Evolutionary conservation across 1,284 basidiomycete genomes (phyloP).

Genomic region (Athelia psychrophila): DNA sequence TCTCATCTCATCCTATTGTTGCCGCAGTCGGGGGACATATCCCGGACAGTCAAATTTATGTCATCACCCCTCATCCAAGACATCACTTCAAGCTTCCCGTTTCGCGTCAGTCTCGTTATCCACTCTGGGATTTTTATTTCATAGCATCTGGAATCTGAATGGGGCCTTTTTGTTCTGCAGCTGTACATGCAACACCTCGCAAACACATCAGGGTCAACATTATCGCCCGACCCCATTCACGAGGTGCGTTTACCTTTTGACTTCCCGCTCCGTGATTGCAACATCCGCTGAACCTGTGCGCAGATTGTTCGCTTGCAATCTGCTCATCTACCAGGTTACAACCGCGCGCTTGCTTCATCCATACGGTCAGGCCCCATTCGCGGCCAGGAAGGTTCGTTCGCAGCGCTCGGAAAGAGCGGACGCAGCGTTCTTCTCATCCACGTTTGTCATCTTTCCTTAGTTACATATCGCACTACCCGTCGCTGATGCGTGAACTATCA

Average conservation of each 20-base stretch:
- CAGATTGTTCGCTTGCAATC: conserved; percentile 70
- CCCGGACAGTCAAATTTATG: conserved; percentile 69
- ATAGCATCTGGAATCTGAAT: conserved; percentile 2
- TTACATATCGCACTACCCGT: not conserved
- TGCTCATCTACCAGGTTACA: conserved; percentile 69
- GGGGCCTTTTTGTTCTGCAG: conserved; percentile 28
- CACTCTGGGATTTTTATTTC: too few relatives aligned
- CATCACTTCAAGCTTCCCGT: conserved; percentile 55
- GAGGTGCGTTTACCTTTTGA: conserved; percentile 26
- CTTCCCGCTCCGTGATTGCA: not conserved
- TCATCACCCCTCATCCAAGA: conserved; percentile 66
- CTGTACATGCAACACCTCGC: conserved; percentile 50
- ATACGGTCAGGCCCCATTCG: conserved; percentile 71
- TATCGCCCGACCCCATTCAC: conserved; percentile 30
- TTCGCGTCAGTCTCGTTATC: conserved; percentile 42
- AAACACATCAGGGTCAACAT: conserved; percentile 17
- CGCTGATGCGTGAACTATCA: not conserved
- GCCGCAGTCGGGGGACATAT: conserved; percentile 56
- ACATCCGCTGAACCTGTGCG: not conserved
- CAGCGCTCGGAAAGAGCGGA: conserved; percentile 42
- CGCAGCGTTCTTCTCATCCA: conserved; percentile 60
- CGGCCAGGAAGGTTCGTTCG: conserved; percentile 51
- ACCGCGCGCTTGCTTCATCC: conserved; percentile 69
- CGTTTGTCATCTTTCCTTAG: conserved; percentile 34
- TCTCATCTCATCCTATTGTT: too few relatives aligned